Conservation (phyloP, 257 asterid genomes). For the Rhazya stricta region DNA sequence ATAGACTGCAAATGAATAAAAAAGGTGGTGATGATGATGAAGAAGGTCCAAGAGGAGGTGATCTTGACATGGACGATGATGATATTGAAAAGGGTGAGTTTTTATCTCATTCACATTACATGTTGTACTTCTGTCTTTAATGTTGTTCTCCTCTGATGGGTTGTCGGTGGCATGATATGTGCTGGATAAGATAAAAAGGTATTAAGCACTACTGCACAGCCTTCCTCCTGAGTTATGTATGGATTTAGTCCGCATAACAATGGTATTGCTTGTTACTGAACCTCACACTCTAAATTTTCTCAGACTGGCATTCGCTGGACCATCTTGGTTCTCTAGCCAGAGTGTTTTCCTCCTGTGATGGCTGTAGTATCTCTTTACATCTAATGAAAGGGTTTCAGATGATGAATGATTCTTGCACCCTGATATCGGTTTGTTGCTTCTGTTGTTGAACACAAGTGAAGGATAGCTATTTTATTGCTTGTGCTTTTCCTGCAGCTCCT, state of each 20-base stretch:
- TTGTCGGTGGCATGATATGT: neutral
- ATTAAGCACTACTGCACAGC: neutral
- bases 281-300: neutral
- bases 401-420: neutral
- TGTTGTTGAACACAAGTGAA: neutral
- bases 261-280: neutral
- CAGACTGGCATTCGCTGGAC: neutral
- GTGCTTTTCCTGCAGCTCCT: neutral
- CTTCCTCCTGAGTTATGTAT: neutral
- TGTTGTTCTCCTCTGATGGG: neutral
- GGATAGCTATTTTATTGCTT: neutral
- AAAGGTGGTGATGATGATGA: constrained; percentile 80
- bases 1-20: constrained; percentile 59
- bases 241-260: neutral
- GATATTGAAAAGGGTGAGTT: constrained; percentile 86
- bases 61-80: constrained; percentile 90
- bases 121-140: neutral
- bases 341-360: neutral
- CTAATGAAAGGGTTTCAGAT: neutral
- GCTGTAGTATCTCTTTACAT: neutral
- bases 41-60: constrained; percentile 98
- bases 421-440: neutral
- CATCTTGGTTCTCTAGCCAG: neutral
- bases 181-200: neutral
- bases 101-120: neutral